These are phyloP conservation scores for Podaxis sp. DNA, from an alignment of 768 basidiomycete genomes.

Conservation along the genomic window DNA sequence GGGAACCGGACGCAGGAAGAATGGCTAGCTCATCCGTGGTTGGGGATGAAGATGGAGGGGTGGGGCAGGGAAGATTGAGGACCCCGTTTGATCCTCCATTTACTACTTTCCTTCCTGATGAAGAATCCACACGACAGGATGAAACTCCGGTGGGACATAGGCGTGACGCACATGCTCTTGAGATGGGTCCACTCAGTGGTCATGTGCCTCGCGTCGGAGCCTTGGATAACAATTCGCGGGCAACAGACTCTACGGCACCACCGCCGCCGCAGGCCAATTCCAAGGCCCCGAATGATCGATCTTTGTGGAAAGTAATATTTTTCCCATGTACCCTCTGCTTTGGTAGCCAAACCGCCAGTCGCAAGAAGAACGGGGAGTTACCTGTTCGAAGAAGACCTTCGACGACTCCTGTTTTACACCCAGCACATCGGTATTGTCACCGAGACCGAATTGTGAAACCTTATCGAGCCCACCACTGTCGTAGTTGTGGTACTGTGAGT, in stretches of 20 bases:
- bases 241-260: background rate
- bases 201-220: background rate
- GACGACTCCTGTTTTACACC: conserved; percentile 46
- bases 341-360: background rate
- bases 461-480: conserved; percentile 76
- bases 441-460: conserved; percentile 71
- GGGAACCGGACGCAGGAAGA: background rate
- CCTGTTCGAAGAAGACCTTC: conserved; percentile 35
- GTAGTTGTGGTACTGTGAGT: conserved; percentile 78
- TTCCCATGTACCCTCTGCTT: conserved; percentile 11
- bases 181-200: background rate
- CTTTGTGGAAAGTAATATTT: conserved; percentile 1
- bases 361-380: conserved; percentile 15
- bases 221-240: background rate
- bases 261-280: background rate
- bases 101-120: background rate
- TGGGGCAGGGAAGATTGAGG: conserved; percentile 13
- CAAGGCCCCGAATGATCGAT: background rate
- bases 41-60: conserved; percentile 12
- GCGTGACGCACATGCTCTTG: background rate
- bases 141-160: background rate
- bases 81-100: conserved; percentile 11
- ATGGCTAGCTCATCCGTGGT: background rate
- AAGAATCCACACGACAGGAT: background rate
- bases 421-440: conserved; percentile 67